phyloP scores from a whole-genome alignment of 2,329 filamentous ascomycete species.

The Trichoderma sp. region DNA sequence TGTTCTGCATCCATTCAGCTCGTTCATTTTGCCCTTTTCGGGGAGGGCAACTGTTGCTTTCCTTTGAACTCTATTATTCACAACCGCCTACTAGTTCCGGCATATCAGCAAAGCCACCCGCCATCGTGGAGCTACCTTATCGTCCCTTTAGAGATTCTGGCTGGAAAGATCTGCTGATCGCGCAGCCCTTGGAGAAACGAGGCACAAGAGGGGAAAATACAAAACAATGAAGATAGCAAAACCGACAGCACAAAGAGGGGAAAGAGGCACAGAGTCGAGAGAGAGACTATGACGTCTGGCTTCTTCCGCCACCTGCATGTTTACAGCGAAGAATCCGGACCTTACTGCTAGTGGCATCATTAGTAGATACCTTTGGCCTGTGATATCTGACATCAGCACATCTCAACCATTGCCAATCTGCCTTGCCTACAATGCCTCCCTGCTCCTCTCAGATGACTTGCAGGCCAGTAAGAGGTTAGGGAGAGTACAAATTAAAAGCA shows the following conservation, averaged over 20 bases:
- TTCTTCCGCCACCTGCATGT: background rate
- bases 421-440: background rate
- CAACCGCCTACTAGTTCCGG: background rate
- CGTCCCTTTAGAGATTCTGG: background rate
- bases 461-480: background rate
- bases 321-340: background rate
- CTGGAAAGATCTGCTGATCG: constrained; percentile 11
- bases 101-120: constrained; percentile 13
- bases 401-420: constrained; percentile 1
- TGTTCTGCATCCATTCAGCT: background rate
- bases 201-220: background rate
- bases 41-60: background rate
- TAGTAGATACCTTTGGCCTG: background rate
- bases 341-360: constrained; percentile 8
- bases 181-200: background rate
- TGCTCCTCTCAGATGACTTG: background rate
- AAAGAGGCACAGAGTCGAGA: background rate
- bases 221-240: background rate
- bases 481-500: background rate
- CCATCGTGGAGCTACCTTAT: background rate
- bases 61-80: background rate
- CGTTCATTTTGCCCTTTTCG: background rate
- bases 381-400: constrained; percentile 17
- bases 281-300: constrained; percentile 1
- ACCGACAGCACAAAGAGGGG: background rate